Evolutionary conservation across 768 basidiomycete genomes (phyloP), one percentile per base, ranked within the genome.

Genomic region (Mycena filopes): DNA sequence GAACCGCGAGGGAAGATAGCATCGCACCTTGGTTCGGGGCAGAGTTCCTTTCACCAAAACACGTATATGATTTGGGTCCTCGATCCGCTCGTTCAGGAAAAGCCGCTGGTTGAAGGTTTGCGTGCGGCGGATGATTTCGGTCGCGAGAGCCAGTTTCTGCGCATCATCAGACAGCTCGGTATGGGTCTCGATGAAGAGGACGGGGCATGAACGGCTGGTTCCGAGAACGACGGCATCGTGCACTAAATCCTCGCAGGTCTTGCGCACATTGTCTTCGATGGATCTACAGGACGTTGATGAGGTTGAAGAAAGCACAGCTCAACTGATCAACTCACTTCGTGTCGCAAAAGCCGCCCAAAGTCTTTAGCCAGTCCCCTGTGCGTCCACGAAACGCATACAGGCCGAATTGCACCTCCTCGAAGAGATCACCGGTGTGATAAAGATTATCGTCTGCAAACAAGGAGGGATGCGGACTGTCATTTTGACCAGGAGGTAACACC

Each of bases 321-420:
- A 51, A 13, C 10, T n/a, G 49, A n/a, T n/a, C n/a, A 51, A 62
- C 65, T 36, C 31, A 69, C 72, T 66, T 69, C 8, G 71, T 71
- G 60, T 72, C 70, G 23, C 66, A 57, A 57, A 72, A 71, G 11
- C 60, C 66, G 23, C 47, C 43, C 5, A 43, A 57, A 36, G 64
- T 67, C 59, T 69, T 68, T 57, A 72, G 66, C 71, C 70, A 72
- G 56, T 72, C 73, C 16, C 62, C 67, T 6, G 67, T 58, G 23
- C 71, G 70, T 16, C 72, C 71, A 28, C 66, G 64, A 43, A 66
- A 66, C 18, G 63, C 49, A 46, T 66, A 72, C 11, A 29, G 29
- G n/a, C 71, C 71, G 28, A 63, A 56, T 20, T 67, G 53, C 31
- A 68, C 56, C 50, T 69, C 63, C 50, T 66, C 67, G 58, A 73